Evolutionary conservation across 1,284 basidiomycete genomes (phyloP).

Genomic region (Melampsora larici-populina): DNA sequence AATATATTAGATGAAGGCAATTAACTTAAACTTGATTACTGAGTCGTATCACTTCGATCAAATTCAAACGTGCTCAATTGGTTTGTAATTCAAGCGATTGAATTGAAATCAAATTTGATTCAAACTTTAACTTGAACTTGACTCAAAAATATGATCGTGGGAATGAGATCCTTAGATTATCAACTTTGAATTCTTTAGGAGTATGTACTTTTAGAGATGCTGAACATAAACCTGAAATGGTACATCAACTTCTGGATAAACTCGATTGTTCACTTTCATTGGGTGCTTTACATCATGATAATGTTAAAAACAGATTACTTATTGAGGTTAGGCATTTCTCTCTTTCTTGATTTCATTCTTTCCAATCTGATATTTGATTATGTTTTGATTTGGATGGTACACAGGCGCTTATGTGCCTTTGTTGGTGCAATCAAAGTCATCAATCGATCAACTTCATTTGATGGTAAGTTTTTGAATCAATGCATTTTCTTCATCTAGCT

Average conservation of each 20-base stretch:
- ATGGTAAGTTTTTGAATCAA: no score
- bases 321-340: no score
- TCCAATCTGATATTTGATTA: not conserved
- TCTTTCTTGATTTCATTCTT: not conserved
- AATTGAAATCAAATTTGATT: slow-evolving; percentile 15
- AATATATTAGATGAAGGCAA: slow-evolving; percentile 15
- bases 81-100: slow-evolving; percentile 19
- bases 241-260: slow-evolving; percentile 24
- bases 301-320: not conserved
- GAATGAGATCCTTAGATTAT: slow-evolving; percentile 32
- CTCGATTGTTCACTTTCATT: slow-evolving; percentile 19
- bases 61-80: slow-evolving; percentile 21
- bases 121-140: not conserved
- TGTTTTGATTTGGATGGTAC: no score
- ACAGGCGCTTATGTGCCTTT: slow-evolving; percentile 33
- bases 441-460: slow-evolving; percentile 29
- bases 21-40: slow-evolving; percentile 17
- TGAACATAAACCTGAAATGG: slow-evolving; percentile 39
- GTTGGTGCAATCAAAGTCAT: slow-evolving; percentile 35
- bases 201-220: slow-evolving; percentile 34
- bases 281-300: slow-evolving; percentile 26
- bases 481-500: no score
- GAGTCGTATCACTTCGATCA: slow-evolving; percentile 25
- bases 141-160: slow-evolving; percentile 10
- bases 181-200: slow-evolving; percentile 25